Conservation (phyloP, 805 yeast species). For the Naumovozyma baii region DNA sequence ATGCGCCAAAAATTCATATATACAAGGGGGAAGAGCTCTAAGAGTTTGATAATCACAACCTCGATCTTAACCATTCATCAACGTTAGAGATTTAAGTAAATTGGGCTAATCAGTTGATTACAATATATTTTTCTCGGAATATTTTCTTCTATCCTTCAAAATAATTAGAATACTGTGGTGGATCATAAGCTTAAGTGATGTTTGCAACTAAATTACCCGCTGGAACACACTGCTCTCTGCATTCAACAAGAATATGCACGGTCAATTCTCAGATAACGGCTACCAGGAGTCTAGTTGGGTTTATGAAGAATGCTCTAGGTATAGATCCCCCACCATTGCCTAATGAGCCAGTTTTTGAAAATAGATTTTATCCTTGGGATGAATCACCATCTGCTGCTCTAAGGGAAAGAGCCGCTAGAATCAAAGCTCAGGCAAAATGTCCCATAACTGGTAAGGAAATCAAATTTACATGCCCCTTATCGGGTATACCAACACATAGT, state of each 20-base stretch:
- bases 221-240: not conserved
- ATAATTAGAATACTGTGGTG: too few relatives aligned
- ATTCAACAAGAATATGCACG: not conserved
- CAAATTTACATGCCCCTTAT: constrained; percentile 78
- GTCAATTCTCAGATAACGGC: not conserved
- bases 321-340: constrained; percentile 57
- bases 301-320: constrained; percentile 41
- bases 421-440: constrained; percentile 78
- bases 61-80: too few relatives aligned
- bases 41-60: too few relatives aligned
- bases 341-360: constrained; percentile 59
- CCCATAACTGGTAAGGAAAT: constrained; percentile 85
- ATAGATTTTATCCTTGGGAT: constrained; percentile 84
- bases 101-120: too few relatives aligned
- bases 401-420: constrained; percentile 84
- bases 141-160: too few relatives aligned
- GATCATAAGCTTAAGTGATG: not conserved
- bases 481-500: constrained; percentile 97
- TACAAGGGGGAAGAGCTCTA: too few relatives aligned
- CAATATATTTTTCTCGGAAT: too few relatives aligned
- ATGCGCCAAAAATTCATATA: too few relatives aligned
- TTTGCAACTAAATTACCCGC: not conserved
- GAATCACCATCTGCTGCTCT: constrained; percentile 82
- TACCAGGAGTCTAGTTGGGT: constrained; percentile 11
- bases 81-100: too few relatives aligned